These are phyloP conservation scores for Geotrichum citri-aurantii DNA, from an alignment of 1,139 yeast species.

Conservation along the genomic window DNA sequence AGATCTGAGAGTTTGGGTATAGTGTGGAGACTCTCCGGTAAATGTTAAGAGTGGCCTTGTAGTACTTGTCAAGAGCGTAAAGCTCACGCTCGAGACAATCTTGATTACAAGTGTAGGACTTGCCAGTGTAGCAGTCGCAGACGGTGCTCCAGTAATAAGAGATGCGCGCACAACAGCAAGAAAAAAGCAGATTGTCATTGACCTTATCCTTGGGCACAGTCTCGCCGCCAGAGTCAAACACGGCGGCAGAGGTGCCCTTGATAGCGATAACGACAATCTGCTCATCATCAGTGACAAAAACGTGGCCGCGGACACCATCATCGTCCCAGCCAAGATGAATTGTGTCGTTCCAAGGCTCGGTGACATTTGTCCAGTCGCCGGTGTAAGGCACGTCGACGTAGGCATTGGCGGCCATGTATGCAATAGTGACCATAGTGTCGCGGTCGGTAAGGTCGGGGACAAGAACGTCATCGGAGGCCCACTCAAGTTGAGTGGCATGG, in stretches of 20 bases:
- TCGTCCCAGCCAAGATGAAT: conserved; percentile 75
- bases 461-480: conserved; percentile 35
- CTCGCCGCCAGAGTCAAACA: conserved; percentile 67
- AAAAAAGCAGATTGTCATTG: conserved; percentile 82
- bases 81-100: conserved; percentile 77
- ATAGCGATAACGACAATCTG: conserved; percentile 68
- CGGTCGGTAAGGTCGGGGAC: conserved; percentile 74
- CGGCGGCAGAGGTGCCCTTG: conserved; percentile 92
- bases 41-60: conserved; percentile 71
- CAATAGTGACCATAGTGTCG: conserved; percentile 67
- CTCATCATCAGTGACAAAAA: conserved; percentile 63
- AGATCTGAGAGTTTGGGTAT: conserved; percentile 67
- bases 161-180: conserved; percentile 95
- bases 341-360: conserved; percentile 47
- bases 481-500: conserved; percentile 26
- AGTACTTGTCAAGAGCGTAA: conserved; percentile 70
- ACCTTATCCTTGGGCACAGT: conserved; percentile 75
- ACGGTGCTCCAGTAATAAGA: conserved; percentile 92
- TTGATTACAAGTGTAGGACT: conserved; percentile 84
- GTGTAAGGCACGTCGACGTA: conserved; percentile 71
- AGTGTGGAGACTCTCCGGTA: conserved; percentile 62
- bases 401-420: conserved; percentile 86
- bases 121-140: conserved; percentile 80
- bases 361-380: conserved; percentile 88
- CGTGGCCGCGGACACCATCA: conserved; percentile 84